Conservation (phyloP, 768 basidiomycete genomes). For the Suillus subluteus region DNA sequence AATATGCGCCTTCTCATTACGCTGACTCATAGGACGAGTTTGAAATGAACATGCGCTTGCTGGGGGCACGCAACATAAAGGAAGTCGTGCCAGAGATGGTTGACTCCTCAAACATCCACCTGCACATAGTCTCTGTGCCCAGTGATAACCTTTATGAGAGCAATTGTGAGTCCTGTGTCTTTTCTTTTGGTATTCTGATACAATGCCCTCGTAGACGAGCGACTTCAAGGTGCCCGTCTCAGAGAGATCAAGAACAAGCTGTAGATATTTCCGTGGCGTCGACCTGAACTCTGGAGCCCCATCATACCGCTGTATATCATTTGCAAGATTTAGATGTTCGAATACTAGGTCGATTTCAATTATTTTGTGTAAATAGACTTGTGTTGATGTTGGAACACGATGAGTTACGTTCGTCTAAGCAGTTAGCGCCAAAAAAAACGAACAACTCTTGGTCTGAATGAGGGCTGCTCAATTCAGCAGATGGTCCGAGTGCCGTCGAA, state of each 20-base stretch:
- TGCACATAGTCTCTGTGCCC: constrained; percentile 33
- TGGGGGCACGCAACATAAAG: constrained; percentile 77
- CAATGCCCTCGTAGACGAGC: constrained; percentile 29
- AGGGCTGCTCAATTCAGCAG: too few species aligned
- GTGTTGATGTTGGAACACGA: background rate
- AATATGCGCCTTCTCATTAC: background rate
- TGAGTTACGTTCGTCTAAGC: background rate
- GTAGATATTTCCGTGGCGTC: constrained; percentile 6
- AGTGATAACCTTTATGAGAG: constrained; percentile 33
- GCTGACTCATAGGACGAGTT: constrained; percentile 73
- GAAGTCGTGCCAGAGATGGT: constrained; percentile 86
- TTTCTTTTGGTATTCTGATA: constrained; percentile 9
- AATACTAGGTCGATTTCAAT: background rate
- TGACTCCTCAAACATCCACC: constrained; percentile 50
- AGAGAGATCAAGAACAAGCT: constrained; percentile 26
- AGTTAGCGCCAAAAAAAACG: too few species aligned
- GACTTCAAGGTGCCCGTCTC: constrained; percentile 27
- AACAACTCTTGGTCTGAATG: too few species aligned
- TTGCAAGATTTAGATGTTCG: background rate
- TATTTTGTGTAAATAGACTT: too few species aligned
- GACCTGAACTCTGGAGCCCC: background rate
- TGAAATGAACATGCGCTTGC: constrained; percentile 91
- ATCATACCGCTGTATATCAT: background rate
- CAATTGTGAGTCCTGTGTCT: constrained; percentile 32
- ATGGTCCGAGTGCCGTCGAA: too few species aligned